Percentiles rank a stretch among this genome's conserved stretches.
These are phyloP conservation scores for Pulicaria dysenterica DNA, from an alignment of 129 eudicot species.

Conservation along the genomic window DNA sequence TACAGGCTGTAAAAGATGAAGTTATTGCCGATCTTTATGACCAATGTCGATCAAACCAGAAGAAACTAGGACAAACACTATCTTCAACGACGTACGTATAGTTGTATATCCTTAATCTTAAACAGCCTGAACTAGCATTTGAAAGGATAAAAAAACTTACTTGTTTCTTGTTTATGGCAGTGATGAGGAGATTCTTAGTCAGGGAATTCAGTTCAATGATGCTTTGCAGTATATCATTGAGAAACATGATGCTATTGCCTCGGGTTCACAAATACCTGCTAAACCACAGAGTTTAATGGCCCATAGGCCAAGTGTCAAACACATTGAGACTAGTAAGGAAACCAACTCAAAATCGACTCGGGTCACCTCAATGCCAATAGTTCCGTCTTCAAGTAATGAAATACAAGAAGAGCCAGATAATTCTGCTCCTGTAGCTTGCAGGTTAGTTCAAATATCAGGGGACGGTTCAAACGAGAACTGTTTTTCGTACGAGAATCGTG, in stretches of 20 bases:
- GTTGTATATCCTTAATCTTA: constrained; percentile 13
- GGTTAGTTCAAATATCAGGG: constrained; percentile 46
- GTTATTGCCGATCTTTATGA: constrained; percentile 82
- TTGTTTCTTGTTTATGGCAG: constrained; percentile 37
- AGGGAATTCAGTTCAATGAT: constrained; percentile 78
- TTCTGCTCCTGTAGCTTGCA: constrained; percentile 60
- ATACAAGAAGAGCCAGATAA: constrained; percentile 70
- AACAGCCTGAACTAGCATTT: not conserved
- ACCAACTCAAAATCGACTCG: constrained; percentile 28
- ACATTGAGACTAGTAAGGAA: constrained; percentile 31
- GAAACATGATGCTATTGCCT: constrained; percentile 84
- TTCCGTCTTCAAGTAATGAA: constrained; percentile 36
- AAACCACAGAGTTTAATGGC: constrained; percentile 26
- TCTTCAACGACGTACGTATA: constrained; percentile 59
- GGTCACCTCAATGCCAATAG: constrained; percentile 37
- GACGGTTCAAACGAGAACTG: too few species aligned
- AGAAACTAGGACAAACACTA: constrained; percentile 72
- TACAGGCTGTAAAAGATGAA: constrained; percentile 81
- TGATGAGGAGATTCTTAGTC: constrained; percentile 84
- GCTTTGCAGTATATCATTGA: constrained; percentile 61
- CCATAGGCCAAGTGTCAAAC: constrained; percentile 32
- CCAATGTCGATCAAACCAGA: constrained; percentile 87
- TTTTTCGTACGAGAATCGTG: too few species aligned
- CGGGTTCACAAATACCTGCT: constrained; percentile 66
- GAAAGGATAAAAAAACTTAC: not conserved